Percentiles rank a stretch among this genome's conserved stretches.
phyloP scores from a whole-genome alignment of 164 flowering plant genomes.

The Stephania cephalantha region DNA sequence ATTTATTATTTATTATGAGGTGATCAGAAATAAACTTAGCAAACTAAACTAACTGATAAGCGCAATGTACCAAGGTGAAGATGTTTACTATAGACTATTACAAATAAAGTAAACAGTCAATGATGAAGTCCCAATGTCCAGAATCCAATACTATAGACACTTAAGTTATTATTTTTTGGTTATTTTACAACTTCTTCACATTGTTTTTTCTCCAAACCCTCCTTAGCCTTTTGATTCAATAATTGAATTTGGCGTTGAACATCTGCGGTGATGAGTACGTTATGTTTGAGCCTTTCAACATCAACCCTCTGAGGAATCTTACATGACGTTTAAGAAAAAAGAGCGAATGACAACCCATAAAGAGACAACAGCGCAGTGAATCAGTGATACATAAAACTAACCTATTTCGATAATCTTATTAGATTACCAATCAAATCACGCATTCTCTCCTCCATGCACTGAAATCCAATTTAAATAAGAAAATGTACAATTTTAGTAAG shows the following conservation, averaged over 20 bases:
- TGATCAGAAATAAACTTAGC: neutral
- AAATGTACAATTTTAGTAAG: constrained; percentile 6
- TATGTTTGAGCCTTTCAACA: constrained; percentile 67
- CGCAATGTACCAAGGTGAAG: too few relatives aligned
- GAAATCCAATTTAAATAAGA: constrained; percentile 14
- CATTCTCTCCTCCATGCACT: constrained; percentile 97
- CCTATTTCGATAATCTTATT: constrained; percentile 88
- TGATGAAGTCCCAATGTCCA: too few relatives aligned
- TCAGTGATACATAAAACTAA: constrained; percentile 22
- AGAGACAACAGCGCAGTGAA: neutral
- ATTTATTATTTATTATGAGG: neutral
- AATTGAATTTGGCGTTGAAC: constrained; percentile 26
- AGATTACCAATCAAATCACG: constrained; percentile 63
- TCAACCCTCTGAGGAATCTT: constrained; percentile 55
- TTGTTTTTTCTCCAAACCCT: constrained; percentile 30
- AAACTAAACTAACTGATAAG: neutral
- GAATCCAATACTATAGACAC: neutral
- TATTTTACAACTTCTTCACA: constrained; percentile 36
- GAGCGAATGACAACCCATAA: neutral
- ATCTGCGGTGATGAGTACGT: constrained; percentile 57
- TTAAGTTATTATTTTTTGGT: constrained; percentile 29
- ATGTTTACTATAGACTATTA: too few relatives aligned
- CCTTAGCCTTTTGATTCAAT: constrained; percentile 33
- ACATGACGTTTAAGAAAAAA: constrained; percentile 6
- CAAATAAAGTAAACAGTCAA: too few relatives aligned